These are phyloP conservation scores for Naumovozyma baii DNA, from an alignment of 805 yeast species.

Conservation along the genomic window DNA sequence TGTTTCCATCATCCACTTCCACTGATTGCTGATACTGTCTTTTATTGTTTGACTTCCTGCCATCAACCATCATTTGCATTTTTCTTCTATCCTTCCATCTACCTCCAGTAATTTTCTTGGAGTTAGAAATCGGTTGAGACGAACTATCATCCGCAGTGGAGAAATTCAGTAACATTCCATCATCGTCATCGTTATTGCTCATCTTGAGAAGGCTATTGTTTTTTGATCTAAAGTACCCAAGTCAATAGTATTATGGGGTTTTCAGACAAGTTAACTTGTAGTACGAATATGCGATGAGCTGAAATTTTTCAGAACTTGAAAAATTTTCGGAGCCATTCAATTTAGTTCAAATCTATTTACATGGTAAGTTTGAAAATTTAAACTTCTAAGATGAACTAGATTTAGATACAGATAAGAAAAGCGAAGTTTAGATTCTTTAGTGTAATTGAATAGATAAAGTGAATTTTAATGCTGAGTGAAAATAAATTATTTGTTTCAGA, in stretches of 20 bases:
- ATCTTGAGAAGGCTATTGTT: too few species aligned
- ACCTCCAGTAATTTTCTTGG: slow-evolving; percentile 54
- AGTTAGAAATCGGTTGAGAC: slow-evolving; percentile 13
- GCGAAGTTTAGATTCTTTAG: too few species aligned
- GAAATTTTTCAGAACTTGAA: not conserved
- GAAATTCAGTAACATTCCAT: slow-evolving; percentile 58
- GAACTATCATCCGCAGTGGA: slow-evolving; percentile 33
- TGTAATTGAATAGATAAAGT: too few species aligned
- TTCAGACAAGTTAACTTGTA: too few species aligned
- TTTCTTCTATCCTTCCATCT: slow-evolving; percentile 75
- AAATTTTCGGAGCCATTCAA: too few species aligned
- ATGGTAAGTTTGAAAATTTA: too few species aligned
- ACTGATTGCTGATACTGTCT: slow-evolving; percentile 2
- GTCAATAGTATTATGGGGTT: not conserved
- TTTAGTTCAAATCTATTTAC: too few species aligned
- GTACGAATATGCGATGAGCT: not conserved
- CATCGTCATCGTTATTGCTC: slow-evolving; percentile 18
- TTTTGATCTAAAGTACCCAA: too few species aligned
- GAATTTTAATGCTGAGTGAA: slow-evolving; percentile 11
- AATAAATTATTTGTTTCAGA: slow-evolving; percentile 30
- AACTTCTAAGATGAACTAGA: too few species aligned
- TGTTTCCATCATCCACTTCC: not conserved
- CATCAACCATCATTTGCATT: slow-evolving; percentile 40
- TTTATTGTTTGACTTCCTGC: slow-evolving; percentile 29
- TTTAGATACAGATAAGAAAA: too few species aligned